Percentiles rank a stretch among this genome's conserved stretches.
phyloP scores from a whole-genome alignment of 352 stramenopile species.

The Phytophthora chlamydospora region DNA sequence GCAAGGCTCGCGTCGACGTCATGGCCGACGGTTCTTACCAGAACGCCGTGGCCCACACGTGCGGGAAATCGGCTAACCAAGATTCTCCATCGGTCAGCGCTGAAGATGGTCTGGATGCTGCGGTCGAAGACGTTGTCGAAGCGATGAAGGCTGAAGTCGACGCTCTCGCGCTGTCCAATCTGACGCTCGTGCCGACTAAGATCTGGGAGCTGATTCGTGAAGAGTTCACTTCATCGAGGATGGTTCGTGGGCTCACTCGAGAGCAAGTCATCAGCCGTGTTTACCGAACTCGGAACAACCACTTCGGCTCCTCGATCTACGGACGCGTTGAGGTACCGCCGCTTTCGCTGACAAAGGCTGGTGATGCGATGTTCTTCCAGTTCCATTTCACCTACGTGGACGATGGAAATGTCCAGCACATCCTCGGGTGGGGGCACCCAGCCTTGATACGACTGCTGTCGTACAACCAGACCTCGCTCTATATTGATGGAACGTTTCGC shows the following conservation, averaged over 20 bases:
- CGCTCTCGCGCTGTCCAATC: conserved; percentile 4
- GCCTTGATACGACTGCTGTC: conserved; percentile 11
- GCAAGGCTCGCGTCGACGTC: conserved; percentile 14
- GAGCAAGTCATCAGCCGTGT: conserved; percentile 18
- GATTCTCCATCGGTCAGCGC: not conserved
- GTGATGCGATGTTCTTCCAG: conserved; percentile 28
- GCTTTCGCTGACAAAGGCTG: conserved; percentile 9
- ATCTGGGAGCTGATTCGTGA: conserved; percentile 14
- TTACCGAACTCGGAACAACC: conserved; percentile 7
- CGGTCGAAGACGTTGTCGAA: conserved; percentile 6
- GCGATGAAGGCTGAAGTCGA: conserved; percentile 12
- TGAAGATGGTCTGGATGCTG: not conserved
- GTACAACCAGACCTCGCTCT: conserved; percentile 17
- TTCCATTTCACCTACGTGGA: conserved; percentile 30
- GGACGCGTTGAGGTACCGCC: conserved; percentile 23
- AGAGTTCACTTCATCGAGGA: conserved; percentile 2
- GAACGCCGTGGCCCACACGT: conserved; percentile 6
- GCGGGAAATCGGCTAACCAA: not conserved
- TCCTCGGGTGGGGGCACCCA: conserved; percentile 32
- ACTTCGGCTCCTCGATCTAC: conserved; percentile 22
- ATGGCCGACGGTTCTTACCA: conserved; percentile 11
- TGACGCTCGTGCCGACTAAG: not conserved
- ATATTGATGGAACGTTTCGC: conserved; percentile 30
- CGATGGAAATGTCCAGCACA: conserved; percentile 11
- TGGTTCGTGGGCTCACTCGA: conserved; percentile 5